Evolutionary conservation across 2,329 filamentous ascomycete species (phyloP).

Genomic region (Emergomyces orientalis): DNA sequence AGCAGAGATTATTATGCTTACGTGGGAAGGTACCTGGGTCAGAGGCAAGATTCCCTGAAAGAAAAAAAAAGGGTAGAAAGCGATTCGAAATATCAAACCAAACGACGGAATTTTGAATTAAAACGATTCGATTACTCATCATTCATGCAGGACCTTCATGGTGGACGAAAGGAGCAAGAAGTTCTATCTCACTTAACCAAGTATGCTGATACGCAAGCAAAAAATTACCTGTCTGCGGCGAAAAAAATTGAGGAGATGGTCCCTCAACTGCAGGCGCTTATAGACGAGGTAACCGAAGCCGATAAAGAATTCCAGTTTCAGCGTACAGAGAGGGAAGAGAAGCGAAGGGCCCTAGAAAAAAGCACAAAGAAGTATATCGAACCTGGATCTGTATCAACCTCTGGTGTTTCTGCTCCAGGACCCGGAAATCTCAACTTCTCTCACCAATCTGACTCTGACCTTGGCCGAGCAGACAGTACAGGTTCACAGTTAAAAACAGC

Average conservation of each 20-base stretch:
- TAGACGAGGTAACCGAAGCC: constrained; percentile 78
- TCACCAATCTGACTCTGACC: constrained; percentile 56
- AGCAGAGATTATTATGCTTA: constrained; percentile 98
- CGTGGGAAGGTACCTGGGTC: constrained; percentile 88
- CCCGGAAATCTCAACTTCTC: constrained; percentile 39
- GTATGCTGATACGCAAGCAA: constrained; percentile 84
- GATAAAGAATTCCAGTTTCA: constrained; percentile 97
- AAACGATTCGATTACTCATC: constrained; percentile 98
- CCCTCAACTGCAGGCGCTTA: constrained; percentile 81
- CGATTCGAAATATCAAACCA: constrained; percentile 91
- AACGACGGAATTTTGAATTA: constrained; percentile 88
- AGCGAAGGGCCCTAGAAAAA: constrained; percentile 80
- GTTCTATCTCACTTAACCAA: constrained; percentile 88
- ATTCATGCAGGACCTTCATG: constrained; percentile 98
- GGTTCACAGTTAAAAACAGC: constrained; percentile 55
- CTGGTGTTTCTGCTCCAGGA: constrained; percentile 28
- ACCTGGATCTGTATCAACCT: constrained; percentile 49
- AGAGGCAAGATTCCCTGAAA: constrained; percentile 89
- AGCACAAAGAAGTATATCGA: constrained; percentile 66
- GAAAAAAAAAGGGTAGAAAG: constrained; percentile 94
- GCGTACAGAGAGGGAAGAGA: constrained; percentile 89
- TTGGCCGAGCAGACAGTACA: constrained; percentile 65
- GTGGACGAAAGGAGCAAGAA: constrained; percentile 96
- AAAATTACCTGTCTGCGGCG: constrained; percentile 68
- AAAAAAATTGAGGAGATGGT: constrained; percentile 80